Evolutionary conservation across 1,284 basidiomycete genomes (phyloP).

Genomic region (Sporisorium scitamineum): DNA sequence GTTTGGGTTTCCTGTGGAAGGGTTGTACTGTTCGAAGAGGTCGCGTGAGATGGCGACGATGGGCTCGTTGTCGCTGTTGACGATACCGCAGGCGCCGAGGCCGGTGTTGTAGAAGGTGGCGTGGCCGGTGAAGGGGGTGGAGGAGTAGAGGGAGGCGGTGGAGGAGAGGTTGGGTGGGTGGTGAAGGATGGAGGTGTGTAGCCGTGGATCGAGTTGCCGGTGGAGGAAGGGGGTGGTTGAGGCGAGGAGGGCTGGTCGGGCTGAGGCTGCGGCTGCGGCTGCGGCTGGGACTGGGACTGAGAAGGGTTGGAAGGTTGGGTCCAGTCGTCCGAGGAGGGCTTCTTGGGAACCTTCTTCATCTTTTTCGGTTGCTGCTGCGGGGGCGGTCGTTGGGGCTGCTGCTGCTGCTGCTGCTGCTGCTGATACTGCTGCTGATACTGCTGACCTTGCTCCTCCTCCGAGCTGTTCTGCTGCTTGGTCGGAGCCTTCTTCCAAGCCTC

Average conservation of each 20-base stretch:
- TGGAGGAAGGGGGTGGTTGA: not conserved
- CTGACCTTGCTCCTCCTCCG: not conserved
- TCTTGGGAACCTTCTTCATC: slow-evolving; percentile 16
- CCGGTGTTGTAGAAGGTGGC: slow-evolving; percentile 50
- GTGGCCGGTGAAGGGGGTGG: slow-evolving; percentile 24
- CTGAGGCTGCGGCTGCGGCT: slow-evolving; percentile 1
- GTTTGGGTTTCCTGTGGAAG: slow-evolving; percentile 33
- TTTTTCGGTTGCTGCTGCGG: slow-evolving; percentile 5
- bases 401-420: not conserved
- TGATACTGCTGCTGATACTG: not conserved
- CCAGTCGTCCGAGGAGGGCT: slow-evolving; percentile 13
- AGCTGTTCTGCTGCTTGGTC: not conserved
- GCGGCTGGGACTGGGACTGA: not conserved
- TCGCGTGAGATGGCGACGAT: slow-evolving; percentile 53
- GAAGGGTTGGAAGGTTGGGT: slow-evolving; percentile 5
- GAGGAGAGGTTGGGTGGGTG: slow-evolving; percentile 7
- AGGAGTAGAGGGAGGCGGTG: slow-evolving; percentile 18
- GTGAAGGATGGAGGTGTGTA: slow-evolving; percentile 32
- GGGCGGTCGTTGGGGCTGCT: slow-evolving; percentile 7
- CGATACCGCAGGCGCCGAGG: slow-evolving; percentile 44
- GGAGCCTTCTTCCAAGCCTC: not conserved
- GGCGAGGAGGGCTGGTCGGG: not conserved
- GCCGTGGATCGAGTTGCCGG: slow-evolving; percentile 30
- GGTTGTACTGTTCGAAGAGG: slow-evolving; percentile 53
- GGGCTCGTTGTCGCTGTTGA: slow-evolving; percentile 29